Base-by-base conservation (phyloP, 495 filamentous ascomycete genomes). In the Penicillium paradoxum region DNA sequence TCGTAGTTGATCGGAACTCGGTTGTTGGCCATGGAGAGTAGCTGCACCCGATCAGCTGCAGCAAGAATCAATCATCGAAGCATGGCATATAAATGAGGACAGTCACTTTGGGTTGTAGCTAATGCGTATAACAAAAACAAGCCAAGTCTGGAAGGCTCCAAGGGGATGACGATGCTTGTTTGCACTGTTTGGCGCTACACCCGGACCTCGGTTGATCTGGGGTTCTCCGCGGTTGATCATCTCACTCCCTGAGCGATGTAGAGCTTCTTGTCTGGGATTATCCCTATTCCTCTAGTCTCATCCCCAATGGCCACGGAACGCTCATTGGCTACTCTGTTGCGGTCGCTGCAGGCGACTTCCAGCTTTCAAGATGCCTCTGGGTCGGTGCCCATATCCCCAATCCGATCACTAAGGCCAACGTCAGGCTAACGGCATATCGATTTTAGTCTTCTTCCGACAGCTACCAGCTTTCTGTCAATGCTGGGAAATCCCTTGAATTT, bases 401-500 rank as follows among this genome's bases (percentile, higher is more conserved):
- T 42, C 32, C 42, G 29, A 27, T 49, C 21, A n/a, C 13, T 25
- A 45, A 18, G 36, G 25, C 37, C 39, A 30, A 37, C n/a, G 21
- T 44, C 10, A 39, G 43, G 51, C 54, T 66, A 51, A 63, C 54
- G 2, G 11, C 30, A 18, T 14, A 0, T 2, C 41, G 10, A 17
- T 43, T n/a, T 17, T 55, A 87, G 86, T 48, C 80, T 98, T 50
- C 83, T 93, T 55, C 83, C 80, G 42, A 92, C 87, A 33, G 89
- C 92, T 14, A 84, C 87, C 24, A 84, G 87, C 22, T 82, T 98
- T 24, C 76, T 98, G 21, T 85, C 89, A 18, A 82, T 84, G 29
- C 83, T 98, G 34, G 83, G 82, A 30, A 98, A 98, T 58, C 93
- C 91, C 10, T 77, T 96, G 30, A 98, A 98, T 60, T 68, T 96